A percentile compares a stretch with the other conserved stretches of the same genome.
phyloP scores from a whole-genome alignment of 1,139 yeast species.

The Chernovozyma aurita region DNA sequence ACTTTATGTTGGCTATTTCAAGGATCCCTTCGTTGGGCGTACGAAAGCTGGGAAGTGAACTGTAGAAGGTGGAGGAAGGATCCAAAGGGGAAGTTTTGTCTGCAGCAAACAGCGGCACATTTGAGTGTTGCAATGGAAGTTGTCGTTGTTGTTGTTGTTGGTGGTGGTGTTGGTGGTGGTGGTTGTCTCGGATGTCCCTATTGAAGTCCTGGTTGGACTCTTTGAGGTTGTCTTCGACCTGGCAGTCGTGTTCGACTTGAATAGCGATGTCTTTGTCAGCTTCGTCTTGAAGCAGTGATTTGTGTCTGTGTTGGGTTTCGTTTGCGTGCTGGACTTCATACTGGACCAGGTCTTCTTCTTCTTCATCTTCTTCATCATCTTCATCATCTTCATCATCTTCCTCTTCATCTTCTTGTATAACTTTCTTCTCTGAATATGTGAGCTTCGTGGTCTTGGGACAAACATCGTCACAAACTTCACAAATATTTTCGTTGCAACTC shows the following conservation, averaged over 20 bases:
- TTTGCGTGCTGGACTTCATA: too few relatives aligned
- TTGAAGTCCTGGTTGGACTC: neutral
- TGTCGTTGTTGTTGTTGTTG: too few relatives aligned
- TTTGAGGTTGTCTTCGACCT: neutral
- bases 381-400: neutral
- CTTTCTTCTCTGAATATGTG: conserved; percentile 8
- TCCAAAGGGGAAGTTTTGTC: conserved; percentile 16
- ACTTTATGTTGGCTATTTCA: neutral
- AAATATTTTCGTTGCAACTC: conserved; percentile 12
- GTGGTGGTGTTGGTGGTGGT: too few relatives aligned
- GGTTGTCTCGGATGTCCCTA: too few relatives aligned
- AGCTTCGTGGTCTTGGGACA: conserved; percentile 37
- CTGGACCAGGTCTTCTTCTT: neutral
- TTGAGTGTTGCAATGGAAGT: neutral
- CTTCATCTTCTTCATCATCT: neutral
- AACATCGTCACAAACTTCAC: conserved; percentile 38
- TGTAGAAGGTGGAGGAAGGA: conserved; percentile 14
- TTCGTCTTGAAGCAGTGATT: neutral
- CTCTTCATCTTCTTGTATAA: neutral
- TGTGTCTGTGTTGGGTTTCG: neutral
- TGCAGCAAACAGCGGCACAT: neutral
- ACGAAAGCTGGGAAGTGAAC: neutral
- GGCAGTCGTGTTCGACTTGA: neutral
- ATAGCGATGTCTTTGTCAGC: neutral
- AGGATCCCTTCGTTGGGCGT: conserved; percentile 2